A percentile compares a stretch with the other conserved stretches of the same genome.
phyloP scores from a whole-genome alignment of 768 basidiomycete species.

The Lanmaoa rubissima region DNA sequence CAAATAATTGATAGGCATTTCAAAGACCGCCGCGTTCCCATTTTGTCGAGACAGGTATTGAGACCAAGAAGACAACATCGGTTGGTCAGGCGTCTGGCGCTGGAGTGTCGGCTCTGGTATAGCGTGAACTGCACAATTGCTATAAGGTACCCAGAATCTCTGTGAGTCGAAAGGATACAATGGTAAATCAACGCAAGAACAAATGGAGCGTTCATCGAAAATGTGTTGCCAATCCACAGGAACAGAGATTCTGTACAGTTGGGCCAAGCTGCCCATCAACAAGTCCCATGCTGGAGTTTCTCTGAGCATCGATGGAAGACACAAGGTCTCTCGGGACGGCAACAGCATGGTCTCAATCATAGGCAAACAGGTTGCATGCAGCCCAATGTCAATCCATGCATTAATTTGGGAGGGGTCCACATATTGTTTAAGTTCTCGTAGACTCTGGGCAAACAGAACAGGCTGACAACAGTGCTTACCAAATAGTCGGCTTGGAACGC shows the following conservation, averaged over 20 bases:
- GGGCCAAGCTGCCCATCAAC: conserved; percentile 45
- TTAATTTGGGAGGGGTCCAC: conserved; percentile 31
- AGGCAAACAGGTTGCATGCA: conserved; percentile 55
- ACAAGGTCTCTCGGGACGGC: conserved; percentile 32
- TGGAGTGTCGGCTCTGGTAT: conserved; percentile 1
- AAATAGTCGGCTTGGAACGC: conserved; percentile 55
- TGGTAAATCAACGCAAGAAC: conserved; percentile 52
- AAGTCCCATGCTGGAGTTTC: conserved; percentile 43
- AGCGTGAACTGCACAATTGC: conserved; percentile 22
- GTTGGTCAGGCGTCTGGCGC: conserved; percentile 24
- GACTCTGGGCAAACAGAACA: conserved; percentile 50
- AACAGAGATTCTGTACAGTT: conserved; percentile 44
- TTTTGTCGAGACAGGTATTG: conserved; percentile 40
- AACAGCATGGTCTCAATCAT: conserved; percentile 43
- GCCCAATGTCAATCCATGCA: conserved; percentile 67
- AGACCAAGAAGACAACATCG: conserved; percentile 42
- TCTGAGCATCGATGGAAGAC: conserved; percentile 52
- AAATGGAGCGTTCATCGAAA: conserved; percentile 44
- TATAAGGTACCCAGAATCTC: conserved; percentile 56
- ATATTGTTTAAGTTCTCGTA: conserved; percentile 39
- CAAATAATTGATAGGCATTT: conserved; percentile 50
- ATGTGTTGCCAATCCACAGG: conserved; percentile 53
- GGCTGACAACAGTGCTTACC: conserved; percentile 55
- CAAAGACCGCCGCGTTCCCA: conserved; percentile 45
- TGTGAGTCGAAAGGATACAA: conserved; percentile 59